phyloP scores from a whole-genome alignment of 768 basidiomycete species.

The Psilocybe cyanescens region DNA sequence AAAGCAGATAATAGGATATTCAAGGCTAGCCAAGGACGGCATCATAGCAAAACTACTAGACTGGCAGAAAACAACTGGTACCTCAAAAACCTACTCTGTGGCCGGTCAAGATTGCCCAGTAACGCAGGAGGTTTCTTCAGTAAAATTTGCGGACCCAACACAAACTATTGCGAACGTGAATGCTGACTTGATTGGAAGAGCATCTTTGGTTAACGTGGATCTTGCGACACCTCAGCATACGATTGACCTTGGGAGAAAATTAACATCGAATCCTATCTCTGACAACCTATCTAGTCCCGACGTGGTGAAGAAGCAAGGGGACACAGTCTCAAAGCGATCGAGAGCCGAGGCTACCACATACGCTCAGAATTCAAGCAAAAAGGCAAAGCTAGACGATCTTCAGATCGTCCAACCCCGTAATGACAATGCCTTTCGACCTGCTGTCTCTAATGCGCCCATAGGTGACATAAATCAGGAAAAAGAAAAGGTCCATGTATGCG shows the following conservation, averaged over 20 bases:
- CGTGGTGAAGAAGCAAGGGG: too few species aligned
- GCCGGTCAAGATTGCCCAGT: neutral
- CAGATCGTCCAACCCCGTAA: neutral
- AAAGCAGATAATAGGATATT: constrained; percentile 61
- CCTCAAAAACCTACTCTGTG: neutral
- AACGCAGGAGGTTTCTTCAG: neutral
- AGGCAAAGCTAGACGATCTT: neutral
- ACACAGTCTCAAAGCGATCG: neutral
- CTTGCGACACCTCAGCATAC: too few species aligned
- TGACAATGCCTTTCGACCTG: too few species aligned
- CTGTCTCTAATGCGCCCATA: neutral
- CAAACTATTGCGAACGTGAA: neutral
- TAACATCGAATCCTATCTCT: neutral
- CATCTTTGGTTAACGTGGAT: too few species aligned
- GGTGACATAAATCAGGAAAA: neutral
- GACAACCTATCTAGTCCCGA: neutral
- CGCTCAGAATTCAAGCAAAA: neutral
- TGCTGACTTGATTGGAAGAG: neutral
- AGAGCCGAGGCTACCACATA: neutral
- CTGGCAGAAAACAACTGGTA: constrained; percentile 8
- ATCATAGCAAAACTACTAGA: constrained; percentile 51
- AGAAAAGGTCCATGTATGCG: neutral
- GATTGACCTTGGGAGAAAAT: too few species aligned
- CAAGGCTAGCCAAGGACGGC: constrained; percentile 63
- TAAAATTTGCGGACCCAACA: neutral